phyloP scores from a whole-genome alignment of 2,329 filamentous ascomycete species.

The Akanthomyces uredinophilus region DNA sequence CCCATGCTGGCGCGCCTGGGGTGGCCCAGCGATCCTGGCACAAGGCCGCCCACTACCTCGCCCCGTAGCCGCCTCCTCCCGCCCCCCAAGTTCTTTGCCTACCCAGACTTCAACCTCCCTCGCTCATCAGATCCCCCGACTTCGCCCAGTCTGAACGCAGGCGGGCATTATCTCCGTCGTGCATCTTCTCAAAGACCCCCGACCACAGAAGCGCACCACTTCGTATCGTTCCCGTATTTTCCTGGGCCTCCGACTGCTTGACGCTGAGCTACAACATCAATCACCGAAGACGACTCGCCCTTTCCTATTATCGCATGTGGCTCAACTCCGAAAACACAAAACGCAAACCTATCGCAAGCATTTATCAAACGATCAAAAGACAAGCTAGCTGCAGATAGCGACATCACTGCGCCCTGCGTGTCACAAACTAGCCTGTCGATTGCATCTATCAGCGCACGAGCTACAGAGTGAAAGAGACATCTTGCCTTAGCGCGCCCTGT shows the following conservation, averaged over 20 bases:
- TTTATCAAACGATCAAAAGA: neutral
- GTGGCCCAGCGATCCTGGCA: constrained; percentile 5
- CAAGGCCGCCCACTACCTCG: neutral
- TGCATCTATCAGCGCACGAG: neutral
- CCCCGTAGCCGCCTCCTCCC: constrained; percentile 11
- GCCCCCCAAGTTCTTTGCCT: constrained; percentile 6
- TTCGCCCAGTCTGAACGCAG: neutral
- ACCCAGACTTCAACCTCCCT: constrained; percentile 13
- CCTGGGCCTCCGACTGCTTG: neutral
- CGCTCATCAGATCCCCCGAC: constrained; percentile 1
- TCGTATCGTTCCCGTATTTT: neutral
- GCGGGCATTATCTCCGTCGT: neutral
- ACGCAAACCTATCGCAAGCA: too few species aligned
- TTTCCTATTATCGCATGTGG: neutral
- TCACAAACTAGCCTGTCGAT: neutral
- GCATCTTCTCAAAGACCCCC: neutral
- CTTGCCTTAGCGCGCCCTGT: neutral
- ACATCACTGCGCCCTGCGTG: neutral
- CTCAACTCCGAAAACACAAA: neutral
- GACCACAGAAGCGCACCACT: neutral
- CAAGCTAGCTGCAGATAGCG: neutral
- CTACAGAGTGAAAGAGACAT: neutral
- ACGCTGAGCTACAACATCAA: neutral
- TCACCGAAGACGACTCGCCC: neutral
- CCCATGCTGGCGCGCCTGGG: constrained; percentile 6